phyloP scores from a whole-genome alignment of 1,284 basidiomycete genomes.

The Xerocomus amazonicus region DNA sequence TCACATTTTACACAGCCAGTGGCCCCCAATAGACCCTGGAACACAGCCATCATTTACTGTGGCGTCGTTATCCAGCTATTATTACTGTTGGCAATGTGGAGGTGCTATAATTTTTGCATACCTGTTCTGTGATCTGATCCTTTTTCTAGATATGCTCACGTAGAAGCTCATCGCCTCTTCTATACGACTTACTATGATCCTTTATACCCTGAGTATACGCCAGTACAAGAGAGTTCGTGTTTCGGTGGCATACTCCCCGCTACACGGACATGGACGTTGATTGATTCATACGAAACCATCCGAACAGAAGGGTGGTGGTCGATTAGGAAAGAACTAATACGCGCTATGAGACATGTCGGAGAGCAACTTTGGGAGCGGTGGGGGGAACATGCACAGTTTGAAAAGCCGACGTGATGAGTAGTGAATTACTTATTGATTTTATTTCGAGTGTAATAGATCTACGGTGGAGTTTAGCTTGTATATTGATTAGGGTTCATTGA shows the following conservation, averaged over 20 bases:
- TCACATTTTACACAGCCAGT: constrained; percentile 17
- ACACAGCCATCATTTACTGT: constrained; percentile 21
- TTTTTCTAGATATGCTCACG: constrained; percentile 36
- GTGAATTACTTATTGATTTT: constrained; percentile 15
- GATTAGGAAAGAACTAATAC: constrained; percentile 24
- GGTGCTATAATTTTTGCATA: constrained; percentile 21
- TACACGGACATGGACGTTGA: constrained; percentile 28
- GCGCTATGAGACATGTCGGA: constrained; percentile 22
- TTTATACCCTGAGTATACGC: constrained; percentile 63
- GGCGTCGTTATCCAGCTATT: constrained; percentile 33
- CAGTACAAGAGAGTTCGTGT: constrained; percentile 21
- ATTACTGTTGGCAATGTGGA: constrained; percentile 36
- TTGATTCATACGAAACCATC: constrained; percentile 30
- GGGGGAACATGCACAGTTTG: constrained; percentile 29
- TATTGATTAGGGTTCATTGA: constrained; percentile 1
- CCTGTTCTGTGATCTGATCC: constrained; percentile 2
- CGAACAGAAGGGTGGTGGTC: constrained; percentile 29
- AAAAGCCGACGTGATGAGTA: constrained; percentile 31
- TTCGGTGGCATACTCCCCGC: constrained; percentile 21
- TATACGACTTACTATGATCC: constrained; percentile 68
- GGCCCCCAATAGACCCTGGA: constrained; percentile 22
- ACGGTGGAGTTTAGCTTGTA: constrained; percentile 15
- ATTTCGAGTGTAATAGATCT: constrained; percentile 14
- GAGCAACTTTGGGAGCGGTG: constrained; percentile 32
- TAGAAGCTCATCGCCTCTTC: constrained; percentile 44